These are phyloP conservation scores for Cyberlindnera euphorbiiphila DNA, from an alignment of 805 yeast genomes.

Conservation along the genomic window DNA sequence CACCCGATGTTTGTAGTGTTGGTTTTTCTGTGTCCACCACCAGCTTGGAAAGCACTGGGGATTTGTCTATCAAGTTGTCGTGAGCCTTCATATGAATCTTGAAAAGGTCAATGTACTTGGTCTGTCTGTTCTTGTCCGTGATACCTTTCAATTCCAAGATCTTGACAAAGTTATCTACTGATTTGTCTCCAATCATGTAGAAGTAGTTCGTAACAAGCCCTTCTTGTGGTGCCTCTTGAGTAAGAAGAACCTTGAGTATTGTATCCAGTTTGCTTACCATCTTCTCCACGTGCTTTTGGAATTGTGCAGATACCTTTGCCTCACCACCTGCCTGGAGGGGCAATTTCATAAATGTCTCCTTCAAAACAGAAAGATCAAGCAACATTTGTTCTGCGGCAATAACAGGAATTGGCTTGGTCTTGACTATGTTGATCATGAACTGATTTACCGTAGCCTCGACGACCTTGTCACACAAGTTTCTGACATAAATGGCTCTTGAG, in stretches of 20 bases:
- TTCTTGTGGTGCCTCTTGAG: constrained; percentile 62
- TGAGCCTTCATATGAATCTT: constrained; percentile 26
- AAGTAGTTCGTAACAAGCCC: constrained; percentile 63
- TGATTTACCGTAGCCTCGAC: constrained; percentile 60
- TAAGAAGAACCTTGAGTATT: constrained; percentile 63
- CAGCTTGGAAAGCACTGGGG: constrained; percentile 26
- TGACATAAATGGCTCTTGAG: constrained; percentile 63
- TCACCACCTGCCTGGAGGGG: constrained; percentile 21
- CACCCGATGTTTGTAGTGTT: constrained; percentile 8
- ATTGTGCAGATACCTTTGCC: constrained; percentile 27
- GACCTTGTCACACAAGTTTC: constrained; percentile 72
- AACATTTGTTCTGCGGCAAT: constrained; percentile 76
- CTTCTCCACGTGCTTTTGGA: constrained; percentile 41
- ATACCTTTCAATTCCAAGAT: constrained; percentile 62
- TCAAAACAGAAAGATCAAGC: constrained; percentile 65
- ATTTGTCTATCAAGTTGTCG: constrained; percentile 25
- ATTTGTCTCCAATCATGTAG: constrained; percentile 60
- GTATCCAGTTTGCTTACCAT: constrained; percentile 47
- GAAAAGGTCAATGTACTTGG: constrained; percentile 25
- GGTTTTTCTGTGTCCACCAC: constrained; percentile 12
- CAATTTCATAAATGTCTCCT: constrained; percentile 40
- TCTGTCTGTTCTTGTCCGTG: constrained; percentile 19
- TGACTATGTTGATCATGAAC: constrained; percentile 53
- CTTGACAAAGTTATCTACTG: constrained; percentile 58
- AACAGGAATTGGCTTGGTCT: constrained; percentile 65